Conservation (phyloP, 2,329 filamentous ascomycete species). For the Aspergillus sp. region DNA sequence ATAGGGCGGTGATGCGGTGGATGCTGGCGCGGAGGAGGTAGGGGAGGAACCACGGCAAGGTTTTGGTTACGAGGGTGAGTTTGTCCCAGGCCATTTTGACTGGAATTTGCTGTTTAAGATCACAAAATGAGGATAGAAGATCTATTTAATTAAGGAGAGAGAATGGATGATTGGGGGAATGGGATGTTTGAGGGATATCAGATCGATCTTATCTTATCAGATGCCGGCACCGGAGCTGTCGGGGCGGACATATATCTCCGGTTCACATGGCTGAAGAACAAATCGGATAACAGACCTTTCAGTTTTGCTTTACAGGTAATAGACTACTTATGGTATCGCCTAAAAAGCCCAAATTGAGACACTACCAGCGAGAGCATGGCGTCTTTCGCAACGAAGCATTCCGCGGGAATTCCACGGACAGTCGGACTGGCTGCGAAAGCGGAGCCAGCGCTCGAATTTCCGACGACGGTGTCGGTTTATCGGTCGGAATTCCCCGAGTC, state of each 20-base stretch:
- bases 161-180: too few relatives aligned
- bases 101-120: not conserved
- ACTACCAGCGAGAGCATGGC: not conserved
- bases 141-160: not conserved
- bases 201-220: conserved; percentile 2
- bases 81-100: not conserved
- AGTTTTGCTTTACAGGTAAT: not conserved
- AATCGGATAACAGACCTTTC: not conserved
- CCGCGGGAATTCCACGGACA: not conserved
- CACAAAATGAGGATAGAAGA: not conserved
- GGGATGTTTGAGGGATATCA: not conserved
- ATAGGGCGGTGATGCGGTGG: not conserved
- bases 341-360: not conserved
- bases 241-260: not conserved
- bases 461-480: not conserved
- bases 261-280: not conserved
- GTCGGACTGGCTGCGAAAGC: not conserved
- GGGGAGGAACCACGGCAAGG: not conserved
- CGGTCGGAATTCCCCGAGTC: not conserved
- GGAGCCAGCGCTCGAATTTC: not conserved
- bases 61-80: not conserved
- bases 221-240: not conserved
- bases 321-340: not conserved
- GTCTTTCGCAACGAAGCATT: not conserved
- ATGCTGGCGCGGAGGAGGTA: not conserved